These are phyloP conservation scores for Gymnopilus dilepis DNA, from an alignment of 768 basidiomycete genomes.

Conservation along the genomic window DNA sequence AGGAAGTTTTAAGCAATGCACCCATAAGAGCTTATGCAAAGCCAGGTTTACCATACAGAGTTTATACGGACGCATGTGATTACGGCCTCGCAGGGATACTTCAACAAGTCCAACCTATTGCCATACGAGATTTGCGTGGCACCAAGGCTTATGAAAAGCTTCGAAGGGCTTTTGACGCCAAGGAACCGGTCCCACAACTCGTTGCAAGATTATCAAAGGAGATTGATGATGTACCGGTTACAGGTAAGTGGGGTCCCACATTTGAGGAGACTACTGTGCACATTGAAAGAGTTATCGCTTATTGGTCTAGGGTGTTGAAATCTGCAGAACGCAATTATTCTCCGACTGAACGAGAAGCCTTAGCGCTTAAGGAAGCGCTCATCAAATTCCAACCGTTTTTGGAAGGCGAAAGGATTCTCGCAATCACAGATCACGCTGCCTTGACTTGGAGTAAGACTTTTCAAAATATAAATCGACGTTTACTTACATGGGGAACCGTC, in stretches of 20 bases:
- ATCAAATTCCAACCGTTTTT: constrained; percentile 42
- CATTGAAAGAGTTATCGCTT: constrained; percentile 25
- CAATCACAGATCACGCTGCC: constrained; percentile 38
- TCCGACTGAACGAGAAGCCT: constrained; percentile 43
- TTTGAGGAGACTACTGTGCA: constrained; percentile 38
- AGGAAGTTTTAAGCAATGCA: constrained; percentile 33
- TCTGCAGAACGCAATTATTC: constrained; percentile 42
- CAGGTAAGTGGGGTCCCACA: constrained; percentile 24
- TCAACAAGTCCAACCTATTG: constrained; percentile 39
- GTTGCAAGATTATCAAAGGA: constrained; percentile 27
- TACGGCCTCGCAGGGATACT: constrained; percentile 33
- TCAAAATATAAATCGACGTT: constrained; percentile 41
- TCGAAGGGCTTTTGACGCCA: constrained; percentile 22
- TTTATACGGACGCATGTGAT: constrained; percentile 43
- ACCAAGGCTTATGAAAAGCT: constrained; percentile 33
- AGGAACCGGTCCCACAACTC: constrained; percentile 28
- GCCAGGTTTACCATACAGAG: constrained; percentile 33
- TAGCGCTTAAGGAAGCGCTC: constrained; percentile 42
- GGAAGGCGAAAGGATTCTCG: constrained; percentile 37
- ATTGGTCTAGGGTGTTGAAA: constrained; percentile 32
- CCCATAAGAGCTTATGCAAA: constrained; percentile 39
- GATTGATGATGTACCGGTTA: constrained; percentile 19
- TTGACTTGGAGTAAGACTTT: constrained; percentile 42
- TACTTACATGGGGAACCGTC: constrained; percentile 40
- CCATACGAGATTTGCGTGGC: constrained; percentile 31